These are phyloP conservation scores for Auricularia auricula-judae DNA, from an alignment of 768 basidiomycete species.

Conservation along the genomic window DNA sequence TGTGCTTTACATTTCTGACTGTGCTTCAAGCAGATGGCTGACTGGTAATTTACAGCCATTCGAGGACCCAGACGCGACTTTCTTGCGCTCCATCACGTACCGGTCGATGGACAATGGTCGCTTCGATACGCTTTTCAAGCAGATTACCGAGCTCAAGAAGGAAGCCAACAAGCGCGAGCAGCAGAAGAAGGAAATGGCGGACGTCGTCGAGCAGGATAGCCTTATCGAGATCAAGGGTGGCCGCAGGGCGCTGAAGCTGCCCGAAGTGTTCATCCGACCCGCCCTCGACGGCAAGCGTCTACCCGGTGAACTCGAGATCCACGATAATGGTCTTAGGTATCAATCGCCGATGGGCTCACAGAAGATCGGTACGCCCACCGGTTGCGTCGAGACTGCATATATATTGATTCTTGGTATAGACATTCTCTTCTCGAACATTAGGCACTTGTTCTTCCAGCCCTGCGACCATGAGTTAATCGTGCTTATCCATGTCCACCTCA, in stretches of 20 bases:
- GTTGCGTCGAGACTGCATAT: neutral
- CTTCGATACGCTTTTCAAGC: constrained; percentile 78
- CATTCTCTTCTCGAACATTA: constrained; percentile 91
- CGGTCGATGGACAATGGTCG: constrained; percentile 83
- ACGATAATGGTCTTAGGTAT: constrained; percentile 93
- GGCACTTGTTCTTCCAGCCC: constrained; percentile 98
- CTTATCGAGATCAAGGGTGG: constrained; percentile 76
- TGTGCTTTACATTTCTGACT: neutral
- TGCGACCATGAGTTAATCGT: constrained; percentile 94
- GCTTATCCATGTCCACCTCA: constrained; percentile 87
- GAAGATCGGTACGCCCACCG: constrained; percentile 62
- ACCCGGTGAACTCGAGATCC: constrained; percentile 97
- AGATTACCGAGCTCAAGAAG: constrained; percentile 83
- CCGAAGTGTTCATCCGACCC: constrained; percentile 88
- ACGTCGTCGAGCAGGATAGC: constrained; percentile 90
- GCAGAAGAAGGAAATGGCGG: constrained; percentile 96
- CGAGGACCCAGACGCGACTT: constrained; percentile 92
- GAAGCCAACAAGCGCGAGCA: constrained; percentile 95
- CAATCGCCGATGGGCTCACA: constrained; percentile 77
- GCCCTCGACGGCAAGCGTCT: constrained; percentile 90
- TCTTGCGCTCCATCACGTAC: constrained; percentile 90
- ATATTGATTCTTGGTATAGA: constrained; percentile 35
- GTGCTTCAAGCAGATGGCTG: no score
- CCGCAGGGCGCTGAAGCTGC: constrained; percentile 72
- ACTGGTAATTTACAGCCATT: constrained; percentile 50